Percentiles rank a stretch among this genome's conserved stretches.
These are phyloP conservation scores for Epichloe bromicola DNA, from an alignment of 2,329 filamentous ascomycete species.

Conservation along the genomic window DNA sequence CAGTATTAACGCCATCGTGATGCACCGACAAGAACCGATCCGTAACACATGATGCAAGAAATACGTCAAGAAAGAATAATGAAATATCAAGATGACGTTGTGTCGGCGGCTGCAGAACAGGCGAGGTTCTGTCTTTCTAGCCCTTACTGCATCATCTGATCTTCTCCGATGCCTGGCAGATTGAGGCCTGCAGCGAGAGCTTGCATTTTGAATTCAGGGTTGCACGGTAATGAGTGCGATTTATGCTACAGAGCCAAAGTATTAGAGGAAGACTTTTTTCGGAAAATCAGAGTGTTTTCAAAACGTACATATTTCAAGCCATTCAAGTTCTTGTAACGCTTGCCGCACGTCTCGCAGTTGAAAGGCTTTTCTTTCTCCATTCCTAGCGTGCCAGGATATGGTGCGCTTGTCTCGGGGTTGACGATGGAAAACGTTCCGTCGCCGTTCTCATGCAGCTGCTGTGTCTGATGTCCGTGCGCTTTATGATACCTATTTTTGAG, in stretches of 20 bases:
- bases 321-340: slow-evolving; percentile 98
- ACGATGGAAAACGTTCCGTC: slow-evolving; percentile 98
- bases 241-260: slow-evolving; percentile 40
- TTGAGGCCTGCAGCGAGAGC: slow-evolving; percentile 31
- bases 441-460: slow-evolving; percentile 90
- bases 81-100: neutral
- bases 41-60: neutral
- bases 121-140: neutral
- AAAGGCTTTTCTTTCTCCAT: slow-evolving; percentile 99
- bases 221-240: slow-evolving; percentile 77
- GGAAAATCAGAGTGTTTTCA: neutral
- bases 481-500: slow-evolving; percentile 46
- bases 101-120: neutral
- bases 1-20: slow-evolving; percentile 6
- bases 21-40: neutral
- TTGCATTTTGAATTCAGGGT: slow-evolving; percentile 55
- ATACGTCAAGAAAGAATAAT: neutral
- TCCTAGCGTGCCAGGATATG: slow-evolving; percentile 91
- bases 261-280: slow-evolving; percentile 18
- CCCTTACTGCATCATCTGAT: slow-evolving; percentile 25
- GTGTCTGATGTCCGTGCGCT: slow-evolving; percentile 87
- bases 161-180: slow-evolving; percentile 31
- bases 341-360: slow-evolving; percentile 91
- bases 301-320: slow-evolving; percentile 78
- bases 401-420: slow-evolving; percentile 84